Evolutionary conservation across 768 basidiomycete species (phyloP), one percentile per base, ranked within the genome.

Genomic region (Xanthoconium stramineum): DNA sequence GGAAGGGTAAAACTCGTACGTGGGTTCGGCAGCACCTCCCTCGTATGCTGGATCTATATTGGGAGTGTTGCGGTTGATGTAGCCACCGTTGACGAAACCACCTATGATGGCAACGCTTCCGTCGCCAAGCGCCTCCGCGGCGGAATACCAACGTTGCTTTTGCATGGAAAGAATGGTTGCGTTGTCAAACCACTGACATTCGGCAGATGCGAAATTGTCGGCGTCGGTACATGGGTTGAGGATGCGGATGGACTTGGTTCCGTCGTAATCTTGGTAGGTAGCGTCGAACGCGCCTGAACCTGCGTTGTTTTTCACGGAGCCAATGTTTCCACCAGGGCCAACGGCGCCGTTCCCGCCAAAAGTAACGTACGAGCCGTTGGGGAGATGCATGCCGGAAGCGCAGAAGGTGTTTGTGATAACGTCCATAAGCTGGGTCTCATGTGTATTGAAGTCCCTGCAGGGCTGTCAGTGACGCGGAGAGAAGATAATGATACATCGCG

Each of bases 41-140:
- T 84, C 79, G 30, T 65, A 74, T 2, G 70, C 71, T 3, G 88
- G 89, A 60, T 91, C 86, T 12, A 63, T 73, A 62, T 87, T 86
- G 17, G 88, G 88, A 39, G 75, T 81, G 60, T 91, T 90, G 20
- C 86, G 75, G 69, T 91, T 91, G 69, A 91, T 76, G 63, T 90
- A 92, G 24, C 90, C 89, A 55, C 89, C 90, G 52, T 80, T 83
- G 49, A 82, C 79, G 66, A 89, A 90, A 39, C 88, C 88, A 39
- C 94, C 95, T 52, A 94, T 85, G 60, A 97, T 77, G 7, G 83
- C 85, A 35, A 95, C 74, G 5, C 80, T 79, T 37, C 95, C 95
- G 67, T 97, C 87, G 0, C 80, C 83, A 5, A 88, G 78, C 1
- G 88, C 70, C 67, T 91, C 90, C 1, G 86, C 85, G 3, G 83